A percentile compares a stretch with the other conserved stretches of the same genome.
Conservation (phyloP, 78 protist genomes). For the Creolimax fragrantissima region DNA sequence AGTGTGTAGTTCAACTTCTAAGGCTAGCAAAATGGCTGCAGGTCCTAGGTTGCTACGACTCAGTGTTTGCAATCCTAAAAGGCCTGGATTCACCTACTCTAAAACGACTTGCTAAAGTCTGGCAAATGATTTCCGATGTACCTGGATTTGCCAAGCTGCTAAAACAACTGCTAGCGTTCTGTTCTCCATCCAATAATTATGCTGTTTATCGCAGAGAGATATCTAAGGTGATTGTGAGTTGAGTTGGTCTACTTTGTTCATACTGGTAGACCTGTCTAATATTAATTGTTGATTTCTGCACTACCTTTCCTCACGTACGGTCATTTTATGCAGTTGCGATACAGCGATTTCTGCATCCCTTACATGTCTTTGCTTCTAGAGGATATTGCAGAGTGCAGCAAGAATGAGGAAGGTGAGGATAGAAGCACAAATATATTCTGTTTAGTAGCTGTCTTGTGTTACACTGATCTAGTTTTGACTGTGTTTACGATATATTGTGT, state of each 20-base stretch:
- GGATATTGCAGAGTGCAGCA: not conserved
- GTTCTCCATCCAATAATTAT: not conserved
- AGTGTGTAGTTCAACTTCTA: not conserved
- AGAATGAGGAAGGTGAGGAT: not conserved
- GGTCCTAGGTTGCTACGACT: not conserved
- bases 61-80: not conserved
- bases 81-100: not conserved
- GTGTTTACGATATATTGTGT: no score
- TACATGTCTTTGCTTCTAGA: not conserved
- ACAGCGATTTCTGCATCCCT: not conserved
- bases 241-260: no score
- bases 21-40: not conserved
- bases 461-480: no score
- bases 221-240: not conserved
- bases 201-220: not conserved
- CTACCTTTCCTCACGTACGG: no score
- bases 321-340: not conserved
- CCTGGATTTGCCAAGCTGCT: not conserved
- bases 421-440: no score
- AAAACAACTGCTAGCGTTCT: not conserved
- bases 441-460: no score
- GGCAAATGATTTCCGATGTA: not conserved
- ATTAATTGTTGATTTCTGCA: no score
- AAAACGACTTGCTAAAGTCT: not conserved
- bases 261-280: no score